Base-by-base conservation (phyloP, 2,329 filamentous ascomycete species). In the Nothophoma quercina region DNA sequence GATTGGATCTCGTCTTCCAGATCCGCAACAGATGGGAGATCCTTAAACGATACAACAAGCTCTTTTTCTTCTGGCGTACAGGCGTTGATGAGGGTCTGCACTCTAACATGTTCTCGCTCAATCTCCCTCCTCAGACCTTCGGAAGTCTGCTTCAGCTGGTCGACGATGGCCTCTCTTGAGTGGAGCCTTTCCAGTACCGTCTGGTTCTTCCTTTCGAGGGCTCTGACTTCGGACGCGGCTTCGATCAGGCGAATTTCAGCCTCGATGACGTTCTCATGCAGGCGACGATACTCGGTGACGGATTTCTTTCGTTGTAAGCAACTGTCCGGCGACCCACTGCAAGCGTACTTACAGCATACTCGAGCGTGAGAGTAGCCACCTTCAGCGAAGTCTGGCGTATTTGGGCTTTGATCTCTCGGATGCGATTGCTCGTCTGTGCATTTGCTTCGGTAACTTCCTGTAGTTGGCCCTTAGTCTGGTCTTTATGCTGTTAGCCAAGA, bases 181-280 rank as follows among this genome's bases (percentile, higher is more conserved):
- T 55, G 75, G 65, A 48, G 75, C 71, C 22, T 79, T 71, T 60
- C 33, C 1, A 64, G 21, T 10, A 73, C 64, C 1, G 61, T 29
- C 42, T 55, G 23, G 45, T 91, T 91, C 51, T 87, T 86, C 13
- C 78, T 77, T 63, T 85, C 83, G n/a, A 97, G 79, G 5, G 84
- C 83, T 35, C 85, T 80, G 2, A 89, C 74, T 65, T 99, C 95
- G 0, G 92, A 97, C n/a, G 80, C 73, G 1, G 91, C 93, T 77
- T 99, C 95, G 23, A 96, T 83, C 0, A 84, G 77, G 55, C 86
- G 81, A 35, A 97, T 81, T 60, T 90, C 83, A 2, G 84, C 85
- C 63, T 93, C 86, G 13, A 93, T 74, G 9, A 91, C 76, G 12
- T 83, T 82, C 36, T 87, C 81, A 44, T 89, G 85, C 5, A 85